Percentiles rank a stretch among this genome's conserved stretches.
Conservation (phyloP, 208 protist genomes). For the Trichomonas tenax region DNA sequence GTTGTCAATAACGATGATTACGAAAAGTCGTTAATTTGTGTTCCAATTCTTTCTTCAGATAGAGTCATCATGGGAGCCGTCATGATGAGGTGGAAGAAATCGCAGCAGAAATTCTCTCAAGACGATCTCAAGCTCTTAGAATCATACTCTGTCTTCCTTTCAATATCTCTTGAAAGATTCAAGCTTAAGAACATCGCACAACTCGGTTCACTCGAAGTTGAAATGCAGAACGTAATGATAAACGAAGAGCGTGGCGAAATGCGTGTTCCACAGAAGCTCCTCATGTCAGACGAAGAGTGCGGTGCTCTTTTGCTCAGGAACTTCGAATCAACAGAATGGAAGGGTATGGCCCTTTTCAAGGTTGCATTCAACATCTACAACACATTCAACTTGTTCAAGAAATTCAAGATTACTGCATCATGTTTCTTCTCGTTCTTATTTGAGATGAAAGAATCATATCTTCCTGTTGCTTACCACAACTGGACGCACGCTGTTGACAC, state of each 20-base stretch:
- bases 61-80: background rate
- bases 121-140: background rate
- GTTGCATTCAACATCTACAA: constrained; percentile 16
- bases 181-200: background rate
- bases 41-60: background rate
- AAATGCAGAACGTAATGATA: background rate
- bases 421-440: constrained; percentile 11
- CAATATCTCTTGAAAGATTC: background rate
- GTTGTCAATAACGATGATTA: background rate
- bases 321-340: background rate
- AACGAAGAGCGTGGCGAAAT: background rate
- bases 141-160: background rate
- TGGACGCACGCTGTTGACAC: constrained; percentile 50
- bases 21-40: background rate
- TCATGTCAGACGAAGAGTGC: background rate
- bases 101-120: background rate
- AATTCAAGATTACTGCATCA: constrained; percentile 20
- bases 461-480: constrained; percentile 54
- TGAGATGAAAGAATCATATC: constrained; percentile 17
- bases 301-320: background rate
- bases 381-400: constrained; percentile 2
- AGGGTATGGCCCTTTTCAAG: background rate
- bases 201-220: background rate
- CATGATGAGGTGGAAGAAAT: background rate
- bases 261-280: background rate